Conservation (phyloP, 2,329 filamentous ascomycete species). For the Seiridium unicorne region DNA sequence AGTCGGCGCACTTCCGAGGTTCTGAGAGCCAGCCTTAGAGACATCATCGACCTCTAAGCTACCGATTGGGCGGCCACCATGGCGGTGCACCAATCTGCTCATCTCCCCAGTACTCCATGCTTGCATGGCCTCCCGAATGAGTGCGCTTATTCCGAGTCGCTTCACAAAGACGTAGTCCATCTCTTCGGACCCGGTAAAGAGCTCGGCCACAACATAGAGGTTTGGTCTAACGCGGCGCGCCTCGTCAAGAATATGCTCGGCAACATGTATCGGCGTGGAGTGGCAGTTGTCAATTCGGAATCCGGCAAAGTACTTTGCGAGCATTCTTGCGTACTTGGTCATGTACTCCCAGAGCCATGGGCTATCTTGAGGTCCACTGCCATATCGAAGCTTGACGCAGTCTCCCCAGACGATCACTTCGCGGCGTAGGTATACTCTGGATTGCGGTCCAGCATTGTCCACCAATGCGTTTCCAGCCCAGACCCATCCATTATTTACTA, state of each 20-base stretch:
- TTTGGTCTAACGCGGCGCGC: slow-evolving; percentile 86
- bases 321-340: slow-evolving; percentile 84
- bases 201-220: slow-evolving; percentile 87
- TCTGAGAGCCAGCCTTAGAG: slow-evolving; percentile 55
- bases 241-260: slow-evolving; percentile 91
- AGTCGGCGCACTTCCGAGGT: slow-evolving; percentile 27
- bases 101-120: slow-evolving; percentile 94
- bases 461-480: slow-evolving; percentile 95
- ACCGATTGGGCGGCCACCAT: slow-evolving; percentile 91
- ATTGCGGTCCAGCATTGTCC: slow-evolving; percentile 88
- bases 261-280: slow-evolving; percentile 91
- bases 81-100: slow-evolving; percentile 87
- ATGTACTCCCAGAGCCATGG: slow-evolving; percentile 96
- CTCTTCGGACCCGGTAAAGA: slow-evolving; percentile 93
- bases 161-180: slow-evolving; percentile 97
- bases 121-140: slow-evolving; percentile 98
- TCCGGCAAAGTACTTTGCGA: slow-evolving; percentile 93
- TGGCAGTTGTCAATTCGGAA: slow-evolving; percentile 98
- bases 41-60: slow-evolving; percentile 95
- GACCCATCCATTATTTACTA: slow-evolving; percentile 98
- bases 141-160: slow-evolving; percentile 81
- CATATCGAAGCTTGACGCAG: slow-evolving; percentile 95
- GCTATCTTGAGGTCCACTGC: slow-evolving; percentile 74
- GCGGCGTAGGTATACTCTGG: slow-evolving; percentile 88
- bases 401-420: slow-evolving; percentile 99